Base-by-base conservation (phyloP, 768 basidiomycete genomes). In the Thelephora ganbajun region DNA sequence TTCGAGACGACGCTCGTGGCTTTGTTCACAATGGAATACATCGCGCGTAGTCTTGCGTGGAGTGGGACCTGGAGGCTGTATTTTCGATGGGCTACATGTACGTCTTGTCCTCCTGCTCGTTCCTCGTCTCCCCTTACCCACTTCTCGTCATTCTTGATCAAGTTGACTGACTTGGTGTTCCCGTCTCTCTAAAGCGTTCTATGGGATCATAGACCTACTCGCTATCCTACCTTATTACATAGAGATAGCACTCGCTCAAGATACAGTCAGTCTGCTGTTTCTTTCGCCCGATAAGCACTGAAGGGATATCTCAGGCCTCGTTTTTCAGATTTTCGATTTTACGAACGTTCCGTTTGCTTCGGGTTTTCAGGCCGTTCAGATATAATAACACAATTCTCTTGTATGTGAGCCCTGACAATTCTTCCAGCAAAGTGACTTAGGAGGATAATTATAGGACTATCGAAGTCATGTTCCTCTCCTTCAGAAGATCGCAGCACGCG, bases 251-350 rank as follows among this genome's bases (percentile, higher is more conserved):
- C 58, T 92, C 11, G 79, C 76, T 34, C 84, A 90, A 66, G 91
- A 96, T 62, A 92, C 89, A 1, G 87, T 88, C 22, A 39, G 35
- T 50, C 53, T 23, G 45, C 35, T 22, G 7, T 30, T 41, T 47
- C n/a, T 22, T 30, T 41, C 35, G 41, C 35, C 26, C 22, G 18
- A 39, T 47, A 30, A 36, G 45, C 30, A 5, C 26, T 30, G 4
- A 30, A 9, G 4, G 26, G 4, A 30, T 30, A 9, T 9, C 26
- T 4, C 58, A 89, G 85, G 82, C 86, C 3, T 82, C 83, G 33
- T 69, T 90, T 46, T 94, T 93, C 64, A 73, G 91, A 14, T 96
- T 93, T 61, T 90, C 89, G 0, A 93, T 94, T 48, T 66, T 96
- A 33, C 73, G 91, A 35, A 90, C 89, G 65, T 92, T 93, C 62